phyloP scores from a whole-genome alignment of 805 yeast species.

The Nakazawaea ernobii region DNA sequence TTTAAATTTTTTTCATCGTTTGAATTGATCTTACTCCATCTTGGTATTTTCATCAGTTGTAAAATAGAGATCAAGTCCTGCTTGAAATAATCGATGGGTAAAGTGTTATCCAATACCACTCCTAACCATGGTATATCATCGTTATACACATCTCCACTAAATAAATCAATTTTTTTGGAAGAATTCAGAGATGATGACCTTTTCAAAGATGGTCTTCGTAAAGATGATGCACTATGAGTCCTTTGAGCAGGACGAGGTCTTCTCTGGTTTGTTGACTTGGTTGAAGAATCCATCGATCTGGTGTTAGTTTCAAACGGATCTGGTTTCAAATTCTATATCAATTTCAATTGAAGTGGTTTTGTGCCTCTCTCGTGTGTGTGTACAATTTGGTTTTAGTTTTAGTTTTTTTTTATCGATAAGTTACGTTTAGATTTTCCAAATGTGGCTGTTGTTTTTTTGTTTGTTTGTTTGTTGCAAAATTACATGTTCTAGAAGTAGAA shows the following conservation, averaged over 20 bases:
- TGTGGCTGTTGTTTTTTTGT: too few relatives aligned
- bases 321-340: too few relatives aligned
- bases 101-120: slow-evolving; percentile 62
- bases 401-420: too few relatives aligned
- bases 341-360: too few relatives aligned
- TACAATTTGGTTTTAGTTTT: too few relatives aligned
- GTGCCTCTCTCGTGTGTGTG: too few relatives aligned
- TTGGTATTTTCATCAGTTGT: slow-evolving; percentile 59
- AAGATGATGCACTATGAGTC: neutral
- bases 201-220: slow-evolving; percentile 8
- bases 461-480: neutral
- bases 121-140: slow-evolving; percentile 17
- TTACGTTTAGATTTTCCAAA: too few relatives aligned
- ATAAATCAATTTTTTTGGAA: neutral
- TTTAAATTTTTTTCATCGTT: slow-evolving; percentile 32
- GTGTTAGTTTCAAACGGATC: too few relatives aligned
- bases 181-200: slow-evolving; percentile 9
- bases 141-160: neutral
- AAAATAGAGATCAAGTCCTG: slow-evolving; percentile 68
- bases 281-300: neutral
- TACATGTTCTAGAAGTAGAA: too few relatives aligned
- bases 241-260: slow-evolving; percentile 2
- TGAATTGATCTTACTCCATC: slow-evolving; percentile 62
- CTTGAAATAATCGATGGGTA: slow-evolving; percentile 81
- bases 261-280: neutral